These are phyloP conservation scores for Cercophora newfieldiana DNA, from an alignment of 495 filamentous ascomycete genomes.

Conservation along the genomic window DNA sequence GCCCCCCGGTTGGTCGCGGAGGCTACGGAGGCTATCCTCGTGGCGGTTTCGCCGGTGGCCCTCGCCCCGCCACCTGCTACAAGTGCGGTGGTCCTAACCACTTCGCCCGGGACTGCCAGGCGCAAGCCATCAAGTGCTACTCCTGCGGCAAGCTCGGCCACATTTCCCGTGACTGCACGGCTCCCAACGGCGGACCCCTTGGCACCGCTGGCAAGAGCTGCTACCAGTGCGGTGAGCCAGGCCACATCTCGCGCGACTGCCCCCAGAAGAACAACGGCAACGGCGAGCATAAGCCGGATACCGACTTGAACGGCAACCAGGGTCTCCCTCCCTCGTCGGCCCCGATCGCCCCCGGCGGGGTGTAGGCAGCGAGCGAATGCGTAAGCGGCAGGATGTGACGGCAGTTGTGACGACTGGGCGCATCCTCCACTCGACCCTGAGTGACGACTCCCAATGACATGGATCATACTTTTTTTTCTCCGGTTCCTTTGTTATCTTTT, in stretches of 20 bases:
- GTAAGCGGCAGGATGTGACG: too few relatives aligned
- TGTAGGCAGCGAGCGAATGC: too few relatives aligned
- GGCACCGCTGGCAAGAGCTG: conserved; percentile 97
- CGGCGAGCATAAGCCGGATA: conserved; percentile 45
- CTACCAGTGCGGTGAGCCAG: conserved; percentile 93
- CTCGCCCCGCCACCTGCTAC: conserved; percentile 93
- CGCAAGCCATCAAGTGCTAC: conserved; percentile 99
- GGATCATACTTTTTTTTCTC: not conserved
- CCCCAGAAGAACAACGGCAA: conserved; percentile 59
- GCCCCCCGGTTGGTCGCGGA: conserved; percentile 58
- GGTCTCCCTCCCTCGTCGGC: too few relatives aligned
- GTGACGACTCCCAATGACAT: not conserved
- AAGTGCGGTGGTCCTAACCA: conserved; percentile 99
- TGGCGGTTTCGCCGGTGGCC: conserved; percentile 66
- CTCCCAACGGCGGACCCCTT: conserved; percentile 92
- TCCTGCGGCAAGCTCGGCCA: conserved; percentile 98
- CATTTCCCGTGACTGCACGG: conserved; percentile 96
- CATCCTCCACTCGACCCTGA: too few relatives aligned
- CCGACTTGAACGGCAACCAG: conserved; percentile 25
- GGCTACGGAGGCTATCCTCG: conserved; percentile 44
- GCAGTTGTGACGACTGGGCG: too few relatives aligned
- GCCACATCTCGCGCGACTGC: conserved; percentile 96
- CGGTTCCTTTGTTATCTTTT: not conserved
- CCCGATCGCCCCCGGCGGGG: too few relatives aligned
- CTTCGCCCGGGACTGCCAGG: conserved; percentile 97